A percentile compares a stretch with the other conserved stretches of the same genome.
These are phyloP conservation scores for Podospora bellae-mahoneyi DNA, from an alignment of 495 filamentous ascomycete genomes.

Conservation along the genomic window DNA sequence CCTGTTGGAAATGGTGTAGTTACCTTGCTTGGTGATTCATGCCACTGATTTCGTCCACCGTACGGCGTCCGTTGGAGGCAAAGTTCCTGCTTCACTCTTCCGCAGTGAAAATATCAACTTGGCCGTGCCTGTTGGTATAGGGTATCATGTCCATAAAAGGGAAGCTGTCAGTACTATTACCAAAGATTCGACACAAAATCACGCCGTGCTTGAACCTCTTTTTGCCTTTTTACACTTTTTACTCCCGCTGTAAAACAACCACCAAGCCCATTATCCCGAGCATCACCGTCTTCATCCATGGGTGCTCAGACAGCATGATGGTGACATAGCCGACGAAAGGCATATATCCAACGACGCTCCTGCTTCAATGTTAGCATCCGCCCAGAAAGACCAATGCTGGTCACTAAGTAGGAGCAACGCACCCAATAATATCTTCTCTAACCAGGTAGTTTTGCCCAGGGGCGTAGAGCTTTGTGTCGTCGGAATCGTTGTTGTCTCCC, in stretches of 20 bases:
- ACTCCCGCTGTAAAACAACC: conserved; percentile 91
- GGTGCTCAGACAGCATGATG: conserved; percentile 92
- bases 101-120: not conserved
- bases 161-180: not conserved
- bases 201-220: not conserved
- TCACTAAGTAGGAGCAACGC: not conserved
- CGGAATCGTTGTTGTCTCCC: conserved; percentile 92
- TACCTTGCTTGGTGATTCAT: too few species aligned
- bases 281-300: conserved; percentile 94
- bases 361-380: conserved; percentile 14
- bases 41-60: not conserved
- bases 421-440: conserved; percentile 84
- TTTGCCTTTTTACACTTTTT: conserved; percentile 8
- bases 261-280: conserved; percentile 92
- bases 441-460: conserved; percentile 78
- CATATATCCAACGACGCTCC: conserved; percentile 85
- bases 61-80: not conserved
- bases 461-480: conserved; percentile 89
- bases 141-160: not conserved
- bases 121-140: not conserved
- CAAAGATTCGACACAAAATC: not conserved
- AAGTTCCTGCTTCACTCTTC: not conserved
- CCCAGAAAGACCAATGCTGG: not conserved
- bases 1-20: not conserved
- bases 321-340: conserved; percentile 97